These are phyloP conservation scores for Fusarium sp. DNA, from an alignment of 2,329 filamentous ascomycete genomes.

Conservation along the genomic window DNA sequence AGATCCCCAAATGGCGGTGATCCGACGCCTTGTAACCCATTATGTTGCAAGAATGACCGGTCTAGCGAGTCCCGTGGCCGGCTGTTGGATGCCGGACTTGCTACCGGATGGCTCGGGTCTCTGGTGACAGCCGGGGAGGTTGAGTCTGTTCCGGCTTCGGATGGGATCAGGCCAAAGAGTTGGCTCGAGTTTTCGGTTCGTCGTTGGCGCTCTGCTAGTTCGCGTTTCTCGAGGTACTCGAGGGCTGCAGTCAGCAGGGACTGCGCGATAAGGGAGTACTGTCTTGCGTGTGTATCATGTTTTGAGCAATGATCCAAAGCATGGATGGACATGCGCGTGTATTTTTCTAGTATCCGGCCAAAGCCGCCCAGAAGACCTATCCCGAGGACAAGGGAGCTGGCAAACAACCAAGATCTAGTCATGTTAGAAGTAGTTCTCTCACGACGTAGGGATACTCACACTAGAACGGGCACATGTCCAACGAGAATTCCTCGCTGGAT, in stretches of 20 bases:
- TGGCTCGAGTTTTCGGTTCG: constrained; percentile 65
- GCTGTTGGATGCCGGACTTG: constrained; percentile 29
- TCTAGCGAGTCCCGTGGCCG: constrained; percentile 44
- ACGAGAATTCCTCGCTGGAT: constrained; percentile 57
- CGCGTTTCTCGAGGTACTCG: constrained; percentile 61
- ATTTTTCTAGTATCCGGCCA: constrained; percentile 64
- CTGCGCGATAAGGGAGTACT: constrained; percentile 66
- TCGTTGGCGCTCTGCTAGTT: constrained; percentile 59
- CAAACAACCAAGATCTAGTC: constrained; percentile 65
- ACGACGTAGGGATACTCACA: constrained; percentile 54
- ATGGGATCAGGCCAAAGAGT: constrained; percentile 63
- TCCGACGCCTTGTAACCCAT: constrained; percentile 41
- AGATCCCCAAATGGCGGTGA: constrained; percentile 52
- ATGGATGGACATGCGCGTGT: constrained; percentile 60
- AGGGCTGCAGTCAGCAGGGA: constrained; percentile 61
- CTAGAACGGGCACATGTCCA: constrained; percentile 61
- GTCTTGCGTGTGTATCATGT: constrained; percentile 62
- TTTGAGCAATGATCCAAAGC: constrained; percentile 63
- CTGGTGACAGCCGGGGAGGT: constrained; percentile 19
- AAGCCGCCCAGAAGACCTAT: constrained; percentile 65
- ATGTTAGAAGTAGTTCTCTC: background rate
- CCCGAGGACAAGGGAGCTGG: constrained; percentile 64
- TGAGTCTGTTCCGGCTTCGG: constrained; percentile 14
- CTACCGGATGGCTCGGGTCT: constrained; percentile 18
- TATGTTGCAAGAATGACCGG: constrained; percentile 45